Evolutionary conservation across 208 protist species (phyloP), one percentile per base, ranked within the genome.

Genomic region (Novymonas esmeraldas): DNA sequence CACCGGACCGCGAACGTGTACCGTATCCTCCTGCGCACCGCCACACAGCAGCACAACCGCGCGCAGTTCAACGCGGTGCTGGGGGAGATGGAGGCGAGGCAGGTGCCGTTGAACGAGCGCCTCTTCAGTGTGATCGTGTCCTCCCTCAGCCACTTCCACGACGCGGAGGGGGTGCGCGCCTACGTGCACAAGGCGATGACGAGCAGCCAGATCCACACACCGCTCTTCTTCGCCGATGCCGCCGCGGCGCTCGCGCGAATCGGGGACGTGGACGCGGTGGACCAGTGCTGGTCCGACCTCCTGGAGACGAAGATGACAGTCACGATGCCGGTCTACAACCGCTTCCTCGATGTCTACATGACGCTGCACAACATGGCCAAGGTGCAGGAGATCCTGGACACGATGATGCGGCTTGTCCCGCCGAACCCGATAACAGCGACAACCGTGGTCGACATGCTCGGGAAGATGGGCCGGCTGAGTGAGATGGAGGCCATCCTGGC

Each of bases 371-470:
- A 95, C 75, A 83, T 95, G 57, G 57, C 65, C 1, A 92, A 89
- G 72, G 89, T 95, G 67, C 90, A 97, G 70, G 77, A 92, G 45
- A 89, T 97, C 24, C 73, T 97, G 29, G 82, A 94, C 57, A 93
- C 85, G 3, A 97, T 97, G 93, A 97, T 97, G 90, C 67, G 85
- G 62, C 78, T 91, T 1, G 89, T 95, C 18, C 93, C 93, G 7
- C 89, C 93, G 4, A 97, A 97, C 70, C 86, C 89, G 13, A 81
- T 95, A 13, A 97, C 90, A 10, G 88, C 89, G 44, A 97, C 93
- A 34, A 97, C 93, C 18, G 93, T 97, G 24, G 83, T 97, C 26
- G 93, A 97, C 64, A 93, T 97, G 86, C 85, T 97, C 49, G 93
- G 93, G 6, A 95, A 95, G 73, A 95, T 95, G 93, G 93, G 93